Evolutionary conservation across 805 yeast genomes (phyloP), one percentile per base, ranked within the genome.

Genomic region (Starmerella floris): DNA sequence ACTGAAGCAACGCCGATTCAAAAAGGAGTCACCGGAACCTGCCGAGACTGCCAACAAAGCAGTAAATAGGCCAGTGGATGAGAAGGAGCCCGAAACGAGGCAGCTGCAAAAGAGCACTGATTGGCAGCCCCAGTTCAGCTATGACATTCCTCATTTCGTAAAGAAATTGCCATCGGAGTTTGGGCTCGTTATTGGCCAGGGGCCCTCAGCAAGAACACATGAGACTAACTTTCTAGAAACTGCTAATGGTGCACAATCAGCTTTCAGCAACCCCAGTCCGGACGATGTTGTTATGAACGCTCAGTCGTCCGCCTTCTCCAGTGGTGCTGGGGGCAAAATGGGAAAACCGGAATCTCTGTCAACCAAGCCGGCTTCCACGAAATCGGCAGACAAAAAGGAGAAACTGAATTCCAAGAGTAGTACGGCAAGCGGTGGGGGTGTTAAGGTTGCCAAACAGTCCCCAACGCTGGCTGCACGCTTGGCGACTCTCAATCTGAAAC

Each of bases 231-330:
- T 34, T 8, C 30, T 42, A 23, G 51, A 43, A 13, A 65, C 68
- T 37, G 54, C 66, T 35, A 79, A 75, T 51, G 83, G 83, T 51
- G 58, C 61, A 11, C 11, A 23, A 6, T 15, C 20, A 11, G 46
- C 42, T 2, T 49, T 49, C 35, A 38, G 45, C 37, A 65, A 68
- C 48, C 85, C 85, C 15, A 80, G 94, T 51, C 95, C 95, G 4
- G 96, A 87, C 62, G 95, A 84, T 55, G 59, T 67, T 38, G 68
- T 80, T 2, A 55, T 72, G 39, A 59, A 63, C 32, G 83, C 84
- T 1, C 91, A 81, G 58, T 45, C 54, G 9, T 45, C 51, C 15
- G 57, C 62, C 3, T 56, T 58, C 15, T n/a, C 19, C 19, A 13
- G 15, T 16, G 31, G 6, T 8, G 13, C 31, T 5, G n/a, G n/a